A percentile compares a stretch with the other conserved stretches of the same genome.
These are phyloP conservation scores for Pyrenochaeta sp. DNA, from an alignment of 2,329 filamentous ascomycete species.

Conservation along the genomic window DNA sequence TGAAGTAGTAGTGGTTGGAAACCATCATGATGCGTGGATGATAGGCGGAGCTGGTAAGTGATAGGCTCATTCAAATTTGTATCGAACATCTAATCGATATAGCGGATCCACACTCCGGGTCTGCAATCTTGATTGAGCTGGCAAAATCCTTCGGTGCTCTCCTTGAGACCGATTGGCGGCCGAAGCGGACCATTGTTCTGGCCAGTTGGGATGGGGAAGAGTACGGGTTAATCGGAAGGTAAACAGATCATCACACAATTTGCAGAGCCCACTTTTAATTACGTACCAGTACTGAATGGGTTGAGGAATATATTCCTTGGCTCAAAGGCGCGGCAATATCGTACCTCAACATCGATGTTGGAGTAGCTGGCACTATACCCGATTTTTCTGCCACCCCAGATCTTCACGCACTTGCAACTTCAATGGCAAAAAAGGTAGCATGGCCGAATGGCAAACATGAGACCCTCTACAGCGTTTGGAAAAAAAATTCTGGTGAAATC, in stretches of 20 bases:
- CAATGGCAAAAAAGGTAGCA: constrained; percentile 53
- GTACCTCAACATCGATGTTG: constrained; percentile 63
- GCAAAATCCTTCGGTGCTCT: constrained; percentile 60
- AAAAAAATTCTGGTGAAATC: constrained; percentile 40
- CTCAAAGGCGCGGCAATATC: constrained; percentile 54
- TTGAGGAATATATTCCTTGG: constrained; percentile 61
- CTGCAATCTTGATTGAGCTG: constrained; percentile 60
- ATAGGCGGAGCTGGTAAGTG: constrained; percentile 55
- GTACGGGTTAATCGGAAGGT: constrained; percentile 49
- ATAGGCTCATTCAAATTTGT: no score
- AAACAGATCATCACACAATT: not conserved
- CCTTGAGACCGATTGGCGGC: constrained; percentile 60
- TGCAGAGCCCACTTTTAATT: not conserved
- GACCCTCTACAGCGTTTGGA: constrained; percentile 59
- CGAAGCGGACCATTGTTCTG: constrained; percentile 59
- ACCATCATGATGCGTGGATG: constrained; percentile 65
- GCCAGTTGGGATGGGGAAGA: constrained; percentile 56
- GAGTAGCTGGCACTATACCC: constrained; percentile 55
- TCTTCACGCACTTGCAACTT: constrained; percentile 47
- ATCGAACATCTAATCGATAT: no score
- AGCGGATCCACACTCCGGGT: constrained; percentile 62
- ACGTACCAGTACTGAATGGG: constrained; percentile 56
- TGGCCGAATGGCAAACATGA: constrained; percentile 50
- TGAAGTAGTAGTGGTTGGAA: constrained; percentile 63
- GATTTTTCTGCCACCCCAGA: constrained; percentile 52